These are phyloP conservation scores for Sporormia fimetaria DNA, from an alignment of 495 filamentous ascomycete genomes.

Conservation along the genomic window DNA sequence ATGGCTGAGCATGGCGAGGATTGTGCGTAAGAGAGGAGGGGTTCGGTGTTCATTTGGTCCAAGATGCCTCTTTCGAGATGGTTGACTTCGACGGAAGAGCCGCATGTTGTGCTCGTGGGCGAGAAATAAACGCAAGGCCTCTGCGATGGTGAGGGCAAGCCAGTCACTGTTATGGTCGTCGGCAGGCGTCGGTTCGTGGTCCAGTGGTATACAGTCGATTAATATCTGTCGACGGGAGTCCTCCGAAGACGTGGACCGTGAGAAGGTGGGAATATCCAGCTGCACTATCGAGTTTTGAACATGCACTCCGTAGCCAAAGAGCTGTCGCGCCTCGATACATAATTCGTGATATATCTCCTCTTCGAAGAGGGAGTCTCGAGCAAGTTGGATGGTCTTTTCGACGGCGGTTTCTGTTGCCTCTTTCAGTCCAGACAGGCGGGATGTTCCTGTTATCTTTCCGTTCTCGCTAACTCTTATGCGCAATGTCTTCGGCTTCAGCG, in stretches of 20 bases:
- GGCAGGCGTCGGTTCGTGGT: conserved; percentile 29
- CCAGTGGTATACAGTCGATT: conserved; percentile 55
- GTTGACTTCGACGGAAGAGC: conserved; percentile 49
- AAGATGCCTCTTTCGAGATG: conserved; percentile 44
- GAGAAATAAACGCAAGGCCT: conserved; percentile 58
- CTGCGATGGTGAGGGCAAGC: conserved; percentile 45
- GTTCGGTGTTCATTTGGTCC: conserved; percentile 36
- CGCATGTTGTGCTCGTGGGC: conserved; percentile 60
- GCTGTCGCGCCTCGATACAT: conserved; percentile 60
- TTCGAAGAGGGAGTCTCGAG: conserved; percentile 78
- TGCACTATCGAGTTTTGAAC: conserved; percentile 46
- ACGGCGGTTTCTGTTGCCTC: conserved; percentile 32
- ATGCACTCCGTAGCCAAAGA: conserved; percentile 55
- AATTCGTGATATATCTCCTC: conserved; percentile 93
- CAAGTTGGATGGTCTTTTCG: conserved; percentile 62
- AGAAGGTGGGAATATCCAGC: too few relatives aligned
- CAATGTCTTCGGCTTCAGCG: conserved; percentile 47
- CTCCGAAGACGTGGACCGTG: conserved; percentile 1
- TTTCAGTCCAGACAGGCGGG: conserved; percentile 34
- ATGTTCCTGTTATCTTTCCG: conserved; percentile 42
- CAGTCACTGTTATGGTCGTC: conserved; percentile 12
- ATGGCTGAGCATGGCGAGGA: conserved; percentile 55
- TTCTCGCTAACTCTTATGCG: conserved; percentile 46
- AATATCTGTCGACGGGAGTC: conserved; percentile 36
- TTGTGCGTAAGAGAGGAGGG: conserved; percentile 52